Percentiles rank a stretch among this genome's conserved stretches.
Evolutionary conservation across 192 early-diverging fungal species (phyloP).

Genomic region (Umbelopsis vinacea): DNA sequence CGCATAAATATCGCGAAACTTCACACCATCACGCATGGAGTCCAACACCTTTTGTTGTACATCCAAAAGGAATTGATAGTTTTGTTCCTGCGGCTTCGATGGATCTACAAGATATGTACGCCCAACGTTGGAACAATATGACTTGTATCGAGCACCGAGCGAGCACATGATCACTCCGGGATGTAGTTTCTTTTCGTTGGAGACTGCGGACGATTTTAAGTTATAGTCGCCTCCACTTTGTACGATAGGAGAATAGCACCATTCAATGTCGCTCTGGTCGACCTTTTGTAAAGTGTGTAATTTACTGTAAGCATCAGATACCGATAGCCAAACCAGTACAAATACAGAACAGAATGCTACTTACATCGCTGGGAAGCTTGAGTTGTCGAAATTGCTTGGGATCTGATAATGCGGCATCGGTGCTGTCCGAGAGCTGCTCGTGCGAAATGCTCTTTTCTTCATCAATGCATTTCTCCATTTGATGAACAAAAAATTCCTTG

Average conservation of each 20-base stretch:
- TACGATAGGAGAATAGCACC: conserved; percentile 93
- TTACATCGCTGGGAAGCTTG: conserved; percentile 71
- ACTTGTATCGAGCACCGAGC: conserved; percentile 92
- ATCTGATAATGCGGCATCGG: conserved; percentile 72
- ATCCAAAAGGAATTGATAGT: conserved; percentile 90
- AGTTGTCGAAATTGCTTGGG: conserved; percentile 70
- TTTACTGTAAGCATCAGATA: not conserved
- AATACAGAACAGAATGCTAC: not conserved
- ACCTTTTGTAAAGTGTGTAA: conserved; percentile 35
- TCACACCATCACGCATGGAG: conserved; percentile 71
- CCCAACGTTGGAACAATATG: conserved; percentile 93
- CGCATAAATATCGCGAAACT: conserved; percentile 79
- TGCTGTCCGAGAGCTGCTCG: conserved; percentile 73
- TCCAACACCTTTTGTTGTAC: conserved; percentile 79
- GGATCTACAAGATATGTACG: conserved; percentile 95
- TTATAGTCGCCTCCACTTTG: conserved; percentile 96
- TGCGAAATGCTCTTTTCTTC: conserved; percentile 87
- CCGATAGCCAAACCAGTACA: too few relatives aligned
- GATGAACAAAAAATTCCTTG: conserved; percentile 84
- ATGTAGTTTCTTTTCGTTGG: conserved; percentile 75
- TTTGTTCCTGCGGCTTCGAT: conserved; percentile 85
- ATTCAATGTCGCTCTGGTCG: conserved; percentile 76
- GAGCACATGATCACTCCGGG: conserved; percentile 92
- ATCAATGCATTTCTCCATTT: conserved; percentile 88
- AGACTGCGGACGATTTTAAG: conserved; percentile 78